Evolutionary conservation across 371 early-diverging fungal species (phyloP).

Genomic region (Rhizopus microsporus): DNA sequence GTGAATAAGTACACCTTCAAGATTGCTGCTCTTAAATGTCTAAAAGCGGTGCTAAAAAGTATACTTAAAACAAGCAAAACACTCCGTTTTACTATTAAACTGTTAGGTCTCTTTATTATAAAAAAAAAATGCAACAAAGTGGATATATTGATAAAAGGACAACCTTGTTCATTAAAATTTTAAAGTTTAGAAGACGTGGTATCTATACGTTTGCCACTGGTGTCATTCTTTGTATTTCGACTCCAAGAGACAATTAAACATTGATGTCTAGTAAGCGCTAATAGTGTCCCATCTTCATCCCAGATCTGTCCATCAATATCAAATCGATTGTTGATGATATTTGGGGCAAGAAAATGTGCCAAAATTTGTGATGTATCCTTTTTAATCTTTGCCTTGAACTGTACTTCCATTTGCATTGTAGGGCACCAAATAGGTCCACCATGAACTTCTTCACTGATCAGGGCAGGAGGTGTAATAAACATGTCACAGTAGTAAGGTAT

Average conservation of each 20-base stretch:
- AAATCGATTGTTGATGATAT: slow-evolving; percentile 46
- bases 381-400: slow-evolving; percentile 42
- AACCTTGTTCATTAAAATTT: too few species aligned
- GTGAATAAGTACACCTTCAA: too few species aligned
- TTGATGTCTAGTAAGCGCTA: slow-evolving; percentile 50
- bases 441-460: slow-evolving; percentile 29
- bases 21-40: too few species aligned
- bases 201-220: too few species aligned
- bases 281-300: slow-evolving; percentile 31
- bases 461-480: slow-evolving; percentile 39
- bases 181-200: too few species aligned
- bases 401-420: slow-evolving; percentile 50
- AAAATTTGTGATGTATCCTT: slow-evolving; percentile 17
- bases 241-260: slow-evolving; percentile 42
- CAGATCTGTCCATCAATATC: slow-evolving; percentile 47
- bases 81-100: too few species aligned
- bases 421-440: slow-evolving; percentile 45
- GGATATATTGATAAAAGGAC: too few species aligned
- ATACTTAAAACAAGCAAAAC: too few species aligned
- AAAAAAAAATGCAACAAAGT: too few species aligned
- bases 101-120: too few species aligned
- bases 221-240: slow-evolving; percentile 24
- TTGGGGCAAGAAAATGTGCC: slow-evolving; percentile 34
- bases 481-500: slow-evolving; percentile 51
- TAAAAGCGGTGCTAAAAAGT: too few species aligned